Conservation (phyloP, 306 rosid genomes). For the Crataegus laevigata region DNA sequence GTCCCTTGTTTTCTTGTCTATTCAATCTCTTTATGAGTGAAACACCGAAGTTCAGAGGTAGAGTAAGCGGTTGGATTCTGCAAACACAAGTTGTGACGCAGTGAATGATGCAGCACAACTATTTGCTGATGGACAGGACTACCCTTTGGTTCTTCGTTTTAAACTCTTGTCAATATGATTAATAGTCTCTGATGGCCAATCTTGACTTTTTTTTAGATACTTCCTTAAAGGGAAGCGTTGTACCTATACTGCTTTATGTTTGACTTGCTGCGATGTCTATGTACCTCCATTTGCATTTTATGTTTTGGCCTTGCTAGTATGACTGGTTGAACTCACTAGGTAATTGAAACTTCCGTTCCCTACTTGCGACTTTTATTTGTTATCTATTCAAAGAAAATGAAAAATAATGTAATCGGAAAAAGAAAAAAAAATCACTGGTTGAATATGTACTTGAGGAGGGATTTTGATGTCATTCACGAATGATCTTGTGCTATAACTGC, state of each 20-base stretch:
- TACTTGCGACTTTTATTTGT: neutral
- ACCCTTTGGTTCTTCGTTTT: neutral
- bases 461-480: constrained; percentile 21
- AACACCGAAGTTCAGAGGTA: neutral
- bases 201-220: neutral
- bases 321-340: neutral
- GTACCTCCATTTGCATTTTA: neutral
- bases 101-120: neutral
- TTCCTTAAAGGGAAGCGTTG: neutral
- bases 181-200: neutral
- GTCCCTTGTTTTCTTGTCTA: neutral
- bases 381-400: neutral
- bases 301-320: neutral
- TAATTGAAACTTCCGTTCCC: neutral
- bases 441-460: constrained; percentile 6
- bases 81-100: neutral
- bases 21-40: neutral
- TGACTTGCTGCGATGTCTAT: neutral
- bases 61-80: neutral
- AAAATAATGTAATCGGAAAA: neutral
- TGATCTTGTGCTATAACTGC: constrained; percentile 23
- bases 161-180: neutral
- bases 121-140: neutral
- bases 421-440: neutral
- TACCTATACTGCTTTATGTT: neutral